Evolutionary conservation across 2,329 filamentous ascomycete genomes (phyloP).

Genomic region (Paraphoma chrysanthemicola): DNA sequence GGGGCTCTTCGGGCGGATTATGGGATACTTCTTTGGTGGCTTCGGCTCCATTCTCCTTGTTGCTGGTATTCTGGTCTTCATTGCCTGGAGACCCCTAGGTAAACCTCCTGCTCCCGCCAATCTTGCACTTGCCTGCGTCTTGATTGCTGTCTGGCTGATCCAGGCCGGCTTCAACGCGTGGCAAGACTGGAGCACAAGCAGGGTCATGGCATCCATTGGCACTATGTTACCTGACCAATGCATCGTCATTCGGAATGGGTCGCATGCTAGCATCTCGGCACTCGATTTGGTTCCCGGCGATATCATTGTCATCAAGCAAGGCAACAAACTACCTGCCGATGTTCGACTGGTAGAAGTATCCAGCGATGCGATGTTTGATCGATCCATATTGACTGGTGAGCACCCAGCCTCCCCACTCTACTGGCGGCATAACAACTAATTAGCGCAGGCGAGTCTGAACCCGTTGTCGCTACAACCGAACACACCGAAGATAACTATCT

Average conservation of each 20-base stretch:
- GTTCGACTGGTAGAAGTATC: constrained; percentile 73
- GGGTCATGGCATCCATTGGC: constrained; percentile 81
- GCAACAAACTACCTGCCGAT: constrained; percentile 77
- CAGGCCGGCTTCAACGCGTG: constrained; percentile 64
- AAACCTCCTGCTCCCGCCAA: constrained; percentile 75
- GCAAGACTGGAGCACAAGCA: constrained; percentile 75
- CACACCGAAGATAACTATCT: constrained; percentile 73
- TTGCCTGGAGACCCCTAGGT: constrained; percentile 78
- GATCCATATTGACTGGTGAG: constrained; percentile 72
- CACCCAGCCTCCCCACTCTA: not conserved
- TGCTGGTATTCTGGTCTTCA: constrained; percentile 74
- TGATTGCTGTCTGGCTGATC: constrained; percentile 72
- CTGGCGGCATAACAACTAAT: not conserved
- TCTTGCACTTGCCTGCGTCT: constrained; percentile 74
- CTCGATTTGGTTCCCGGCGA: constrained; percentile 75
- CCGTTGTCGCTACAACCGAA: constrained; percentile 69
- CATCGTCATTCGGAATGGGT: constrained; percentile 67
- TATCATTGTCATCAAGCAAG: constrained; percentile 70
- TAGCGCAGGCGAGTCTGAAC: constrained; percentile 66
- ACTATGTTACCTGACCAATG: constrained; percentile 80
- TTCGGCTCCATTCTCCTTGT: constrained; percentile 75
- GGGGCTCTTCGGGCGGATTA: constrained; percentile 62
- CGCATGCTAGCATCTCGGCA: constrained; percentile 58
- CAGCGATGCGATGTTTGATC: constrained; percentile 74
- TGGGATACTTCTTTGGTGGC: constrained; percentile 78